Conservation (phyloP, 306 rosid species). For the Fragaria nilgerrensis region DNA sequence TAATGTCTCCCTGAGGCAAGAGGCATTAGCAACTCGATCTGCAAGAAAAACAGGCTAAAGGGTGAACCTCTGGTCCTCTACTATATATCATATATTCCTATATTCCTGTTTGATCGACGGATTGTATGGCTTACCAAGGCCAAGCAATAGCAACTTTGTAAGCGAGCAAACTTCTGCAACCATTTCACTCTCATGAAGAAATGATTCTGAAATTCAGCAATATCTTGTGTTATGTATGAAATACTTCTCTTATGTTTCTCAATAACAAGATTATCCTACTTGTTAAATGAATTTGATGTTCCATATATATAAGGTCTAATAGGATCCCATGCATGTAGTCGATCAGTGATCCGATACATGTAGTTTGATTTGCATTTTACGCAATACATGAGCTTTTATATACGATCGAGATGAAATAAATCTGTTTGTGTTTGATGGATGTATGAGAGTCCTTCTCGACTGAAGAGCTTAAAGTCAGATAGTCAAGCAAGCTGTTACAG, state of each 20-base stretch:
- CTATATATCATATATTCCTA: no score
- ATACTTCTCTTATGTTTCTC: background rate
- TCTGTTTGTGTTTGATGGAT: background rate
- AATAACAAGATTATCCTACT: background rate
- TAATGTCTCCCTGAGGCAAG: no score
- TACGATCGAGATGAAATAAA: background rate
- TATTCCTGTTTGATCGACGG: background rate
- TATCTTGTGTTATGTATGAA: background rate
- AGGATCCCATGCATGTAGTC: background rate
- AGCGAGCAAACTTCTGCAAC: background rate
- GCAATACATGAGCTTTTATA: background rate
- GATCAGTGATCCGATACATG: background rate
- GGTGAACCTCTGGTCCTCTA: no score
- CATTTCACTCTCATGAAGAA: background rate
- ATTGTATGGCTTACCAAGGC: background rate
- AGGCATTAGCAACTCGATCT: no score
- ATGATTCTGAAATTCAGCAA: background rate
- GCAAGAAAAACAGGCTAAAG: no score
- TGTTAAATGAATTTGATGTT: background rate
- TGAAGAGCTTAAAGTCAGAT: background rate
- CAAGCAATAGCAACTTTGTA: no score
- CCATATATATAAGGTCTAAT: background rate
- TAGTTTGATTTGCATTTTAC: background rate
- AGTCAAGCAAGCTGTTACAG: background rate
- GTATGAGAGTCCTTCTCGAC: background rate